A percentile compares a stretch with the other conserved stretches of the same genome.
These are phyloP conservation scores for Bacidia gigantensis DNA, from an alignment of 495 filamentous ascomycete genomes.

Conservation along the genomic window DNA sequence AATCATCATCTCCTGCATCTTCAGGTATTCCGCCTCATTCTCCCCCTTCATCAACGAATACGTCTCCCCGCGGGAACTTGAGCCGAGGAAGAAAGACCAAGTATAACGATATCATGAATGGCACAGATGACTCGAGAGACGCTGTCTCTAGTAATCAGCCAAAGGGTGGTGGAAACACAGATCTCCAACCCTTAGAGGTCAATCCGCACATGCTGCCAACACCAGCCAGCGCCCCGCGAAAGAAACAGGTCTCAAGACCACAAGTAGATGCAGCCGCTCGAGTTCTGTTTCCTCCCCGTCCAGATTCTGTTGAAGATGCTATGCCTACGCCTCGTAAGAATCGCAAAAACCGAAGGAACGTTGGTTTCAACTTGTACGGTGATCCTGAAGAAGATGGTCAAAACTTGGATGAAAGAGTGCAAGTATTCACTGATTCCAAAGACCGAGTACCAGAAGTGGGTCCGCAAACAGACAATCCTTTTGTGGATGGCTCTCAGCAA, in stretches of 20 bases:
- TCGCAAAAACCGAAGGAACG: conserved; percentile 41
- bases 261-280: conserved; percentile 55
- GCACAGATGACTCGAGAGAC: neutral
- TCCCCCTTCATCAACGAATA: conserved; percentile 30
- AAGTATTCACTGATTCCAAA: conserved; percentile 81
- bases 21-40: conserved; percentile 23
- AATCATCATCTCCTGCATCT: conserved; percentile 4
- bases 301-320: conserved; percentile 35
- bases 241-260: conserved; percentile 43
- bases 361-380: conserved; percentile 56
- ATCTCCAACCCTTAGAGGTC: neutral
- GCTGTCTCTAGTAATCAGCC: conserved; percentile 12
- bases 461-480: conserved; percentile 56
- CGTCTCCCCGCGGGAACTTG: conserved; percentile 39
- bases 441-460: conserved; percentile 69
- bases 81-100: neutral
- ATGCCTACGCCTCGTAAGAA: conserved; percentile 46
- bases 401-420: conserved; percentile 39
- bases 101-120: neutral
- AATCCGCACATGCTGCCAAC: conserved; percentile 57
- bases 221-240: conserved; percentile 77
- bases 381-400: conserved; percentile 42
- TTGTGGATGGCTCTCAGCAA: conserved; percentile 39
- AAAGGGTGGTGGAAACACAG: neutral
- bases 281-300: conserved; percentile 50